Evolutionary conservation across 805 yeast genomes (phyloP), one percentile per base, ranked within the genome.

Genomic region (Grigorovia jiainica): DNA sequence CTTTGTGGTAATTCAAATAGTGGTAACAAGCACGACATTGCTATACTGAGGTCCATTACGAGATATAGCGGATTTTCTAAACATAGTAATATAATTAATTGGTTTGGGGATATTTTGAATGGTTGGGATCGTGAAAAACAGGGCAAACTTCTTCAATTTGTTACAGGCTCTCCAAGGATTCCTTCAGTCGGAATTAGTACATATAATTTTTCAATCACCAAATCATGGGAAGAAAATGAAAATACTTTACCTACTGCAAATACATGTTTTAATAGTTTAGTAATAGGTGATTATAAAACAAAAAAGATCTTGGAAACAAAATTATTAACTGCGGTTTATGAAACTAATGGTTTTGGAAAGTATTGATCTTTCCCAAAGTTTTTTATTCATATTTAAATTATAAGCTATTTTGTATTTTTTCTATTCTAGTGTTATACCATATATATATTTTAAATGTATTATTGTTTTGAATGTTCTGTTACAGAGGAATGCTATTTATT

Each of bases 111-210:
- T 15, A 76, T 77, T 57, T 13, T 54, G 3, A 36, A 44, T 8
- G 19, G 30, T 8, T 56, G 61, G 61, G 52, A 53, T 32, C 71
- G 85, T 50, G 66, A 65, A n/a, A 52, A 62, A 9, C 94, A 84
- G 50, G 76, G 78, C 47, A 74, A 73, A 50, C 65, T 90, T 35
- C 62, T 90, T 31, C 67, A 72, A 16, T 90, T 90, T 58, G 78
- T 89, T 2, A 89, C 96, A 0, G 97, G 97, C 0, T 81, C 95
- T 1, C 95, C 87, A 54, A 67, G 96, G 36, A 70, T 92, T 7
- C 97, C 98, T 1, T 95, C 96, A 0, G 85, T 95, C 0, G 98
- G 98, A 0, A 70, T 87, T 23, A 79, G 83, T 24, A 80, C 82
- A 40, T 64, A 90, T 65, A 69, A 70, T 35, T 80, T 92, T 53